Base-by-base conservation (phyloP, 2,329 filamentous ascomycete genomes). In the Diaporthe caulivora region DNA sequence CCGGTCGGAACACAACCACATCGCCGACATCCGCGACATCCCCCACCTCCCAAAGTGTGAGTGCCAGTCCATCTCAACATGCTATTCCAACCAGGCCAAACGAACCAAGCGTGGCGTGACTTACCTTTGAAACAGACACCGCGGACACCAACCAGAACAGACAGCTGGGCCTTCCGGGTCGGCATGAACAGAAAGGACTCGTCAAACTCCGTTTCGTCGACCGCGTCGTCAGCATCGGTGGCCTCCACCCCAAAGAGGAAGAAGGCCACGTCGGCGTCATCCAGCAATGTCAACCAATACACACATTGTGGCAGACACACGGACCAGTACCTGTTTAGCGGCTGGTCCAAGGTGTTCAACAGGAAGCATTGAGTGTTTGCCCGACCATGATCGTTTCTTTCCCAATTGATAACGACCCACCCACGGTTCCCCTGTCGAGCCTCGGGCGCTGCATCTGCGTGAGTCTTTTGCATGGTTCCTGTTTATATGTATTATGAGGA, bases 301-400 rank as follows among this genome's bases (percentile, higher is more conserved):
- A 89, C 87, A 47, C 87, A 87, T 73, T 90, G 88, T 75, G 88
- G 88, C 18, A 83, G 88, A 18, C 88, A 90, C 79, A 86, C 86
- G 51, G 84, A 88, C 76, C 86, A 89, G 77, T 88, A 85, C 73
- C 81, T 90, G 18, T 87, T 90, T 74, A 82, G 86, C 44, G 87
- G 87, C 24, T 75, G 72, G 1, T 85, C 84, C 54, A 83, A 83
- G 58, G 80, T 83, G 21, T 77, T 87, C 60, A 83, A 84, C 54
- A 83, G 81, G 78, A 78, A 78, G 73, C 74, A 77, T 55, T 74
- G 69, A 74, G 26, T n/a, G 53, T n/a, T 1, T 40, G 18, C 3
- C 31, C 31, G 47, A 21, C 31, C 6, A 24, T 55, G 34, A 26
- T n/a, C 31, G 21, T 31, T 3, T 24, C 21, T 26, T 17, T 29